Conservation (phyloP, 1,284 basidiomycete genomes). For the Inonotus hispidus region DNA sequence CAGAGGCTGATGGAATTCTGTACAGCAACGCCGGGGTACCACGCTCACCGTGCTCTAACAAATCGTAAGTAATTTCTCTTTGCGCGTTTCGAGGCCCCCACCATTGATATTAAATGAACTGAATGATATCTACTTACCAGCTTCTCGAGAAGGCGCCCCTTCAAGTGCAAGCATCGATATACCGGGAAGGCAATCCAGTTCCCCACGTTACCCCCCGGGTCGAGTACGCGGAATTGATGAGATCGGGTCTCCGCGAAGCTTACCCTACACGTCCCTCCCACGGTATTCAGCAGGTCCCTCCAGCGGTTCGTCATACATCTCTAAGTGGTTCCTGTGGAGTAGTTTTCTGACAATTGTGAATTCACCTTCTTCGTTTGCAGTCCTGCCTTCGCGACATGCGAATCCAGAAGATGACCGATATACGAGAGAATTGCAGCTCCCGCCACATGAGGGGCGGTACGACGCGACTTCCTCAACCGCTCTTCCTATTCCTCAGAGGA, state of each 20-base stretch:
- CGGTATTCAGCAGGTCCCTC: conserved; percentile 5
- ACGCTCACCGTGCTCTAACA: no score
- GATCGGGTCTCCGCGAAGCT: background rate
- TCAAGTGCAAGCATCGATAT: no score
- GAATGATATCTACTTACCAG: background rate
- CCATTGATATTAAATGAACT: background rate
- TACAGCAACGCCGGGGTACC: no score
- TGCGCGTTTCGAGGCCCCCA: no score
- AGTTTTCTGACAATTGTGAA: background rate
- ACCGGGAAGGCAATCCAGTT: background rate
- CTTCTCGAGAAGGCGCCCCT: background rate
- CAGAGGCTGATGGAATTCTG: no score
- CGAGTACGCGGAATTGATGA: background rate
- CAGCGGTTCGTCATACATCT: background rate
- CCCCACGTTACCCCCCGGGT: background rate
- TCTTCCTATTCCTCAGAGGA: background rate
- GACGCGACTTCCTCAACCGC: background rate
- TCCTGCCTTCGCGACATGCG: background rate
- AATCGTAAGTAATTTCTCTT: no score
- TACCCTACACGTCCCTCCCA: conserved; percentile 12
- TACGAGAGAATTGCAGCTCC: background rate
- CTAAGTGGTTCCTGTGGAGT: background rate
- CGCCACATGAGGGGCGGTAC: background rate
- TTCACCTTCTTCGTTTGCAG: background rate
- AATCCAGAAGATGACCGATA: background rate